These are phyloP conservation scores for Xylaria sp. DNA, from an alignment of 2,329 filamentous ascomycete species.

Conservation along the genomic window DNA sequence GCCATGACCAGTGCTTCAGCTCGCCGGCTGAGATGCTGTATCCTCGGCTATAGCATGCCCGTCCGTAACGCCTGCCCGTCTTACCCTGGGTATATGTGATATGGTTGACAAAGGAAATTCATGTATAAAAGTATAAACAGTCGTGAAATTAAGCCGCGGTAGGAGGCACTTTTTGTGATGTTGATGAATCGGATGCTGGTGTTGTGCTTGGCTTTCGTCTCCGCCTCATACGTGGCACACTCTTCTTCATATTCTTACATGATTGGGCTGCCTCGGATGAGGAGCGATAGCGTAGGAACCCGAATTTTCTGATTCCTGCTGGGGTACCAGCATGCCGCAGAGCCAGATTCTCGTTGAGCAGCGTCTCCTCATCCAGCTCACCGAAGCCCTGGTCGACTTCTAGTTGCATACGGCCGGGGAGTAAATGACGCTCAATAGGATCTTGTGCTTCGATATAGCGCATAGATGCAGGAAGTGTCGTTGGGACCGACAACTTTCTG, in stretches of 20 bases:
- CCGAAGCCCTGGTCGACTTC: slow-evolving; percentile 41
- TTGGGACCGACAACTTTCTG: slow-evolving; percentile 18
- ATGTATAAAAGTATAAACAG: slow-evolving; percentile 19
- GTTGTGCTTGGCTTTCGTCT: slow-evolving; percentile 37
- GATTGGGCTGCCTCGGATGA: slow-evolving; percentile 44
- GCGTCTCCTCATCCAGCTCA: slow-evolving; percentile 37
- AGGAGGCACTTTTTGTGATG: slow-evolving; percentile 25
- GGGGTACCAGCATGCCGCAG: slow-evolving; percentile 42
- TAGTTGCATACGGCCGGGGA: slow-evolving; percentile 36
- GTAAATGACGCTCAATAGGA: slow-evolving; percentile 26
- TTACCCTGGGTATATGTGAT: slow-evolving; percentile 45
- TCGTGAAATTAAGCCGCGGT: slow-evolving; percentile 31
- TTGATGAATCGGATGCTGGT: slow-evolving; percentile 17
- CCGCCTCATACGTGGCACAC: slow-evolving; percentile 46
- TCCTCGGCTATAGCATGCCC: slow-evolving; percentile 19
- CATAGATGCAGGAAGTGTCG: slow-evolving; percentile 10
- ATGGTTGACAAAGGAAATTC: slow-evolving; percentile 30
- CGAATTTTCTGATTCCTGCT: slow-evolving; percentile 43
- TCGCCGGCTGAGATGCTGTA: slow-evolving; percentile 40
- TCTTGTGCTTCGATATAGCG: slow-evolving; percentile 29
- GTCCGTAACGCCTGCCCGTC: slow-evolving; percentile 37
- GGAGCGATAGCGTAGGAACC: slow-evolving; percentile 44
- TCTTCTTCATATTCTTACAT: slow-evolving; percentile 48
- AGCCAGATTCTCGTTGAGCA: slow-evolving; percentile 34
- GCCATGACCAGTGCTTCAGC: slow-evolving; percentile 29